Base-by-base conservation (phyloP, 2,329 filamentous ascomycete species). In the Pestalotiopsis sp. region DNA sequence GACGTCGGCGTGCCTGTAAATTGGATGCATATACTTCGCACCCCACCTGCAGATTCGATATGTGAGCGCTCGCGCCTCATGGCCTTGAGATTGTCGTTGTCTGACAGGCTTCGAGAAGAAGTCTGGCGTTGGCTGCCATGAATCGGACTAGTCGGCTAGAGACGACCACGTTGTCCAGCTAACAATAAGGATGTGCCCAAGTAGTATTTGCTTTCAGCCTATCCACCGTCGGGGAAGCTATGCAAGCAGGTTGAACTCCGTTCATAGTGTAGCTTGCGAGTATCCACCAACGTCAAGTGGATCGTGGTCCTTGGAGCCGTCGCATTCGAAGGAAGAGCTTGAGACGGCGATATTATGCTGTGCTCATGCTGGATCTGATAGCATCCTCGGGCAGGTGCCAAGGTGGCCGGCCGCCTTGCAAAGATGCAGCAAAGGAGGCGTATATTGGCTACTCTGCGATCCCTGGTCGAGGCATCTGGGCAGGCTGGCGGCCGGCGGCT, bases 1-100 rank as follows among this genome's bases (percentile, higher is more conserved):
- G 66, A 67, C 66, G 66, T 67, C 39, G 65, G 65, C 25, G 27
- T 62, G 38, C 11, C 36, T 67, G 39, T 39, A 56, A 38, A 66
- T 66, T 66, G 14, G 60, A 58, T 62, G 57, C 57, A 61, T 56
- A 20, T 38, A 12, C 31, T 36, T 36, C 7, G 31, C 7, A 45
- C 66, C 66, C 66, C 66, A 67, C 66, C 57, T 23, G 31, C 38
- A 66, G 45, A 38, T 39, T 57, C 20, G 38, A 36, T 23, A 39
- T 27, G 25, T 39, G 25, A 62, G 41, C 25, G 27, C 17, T 62
- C 59, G 25, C 59, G 31, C 11, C 59, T 36, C 11, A n/a, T 27
- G 36, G n/a, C 59, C 13, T 14, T 20, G n/a, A 17, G n/a, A 11
- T 39, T 39, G n/a, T 62, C 61, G 13, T 36, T 38, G 13, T 14